A percentile compares a stretch with the other conserved stretches of the same genome.
These are phyloP conservation scores for Debaryomyces fabryi DNA, from an alignment of 1,139 yeast genomes.

Conservation along the genomic window DNA sequence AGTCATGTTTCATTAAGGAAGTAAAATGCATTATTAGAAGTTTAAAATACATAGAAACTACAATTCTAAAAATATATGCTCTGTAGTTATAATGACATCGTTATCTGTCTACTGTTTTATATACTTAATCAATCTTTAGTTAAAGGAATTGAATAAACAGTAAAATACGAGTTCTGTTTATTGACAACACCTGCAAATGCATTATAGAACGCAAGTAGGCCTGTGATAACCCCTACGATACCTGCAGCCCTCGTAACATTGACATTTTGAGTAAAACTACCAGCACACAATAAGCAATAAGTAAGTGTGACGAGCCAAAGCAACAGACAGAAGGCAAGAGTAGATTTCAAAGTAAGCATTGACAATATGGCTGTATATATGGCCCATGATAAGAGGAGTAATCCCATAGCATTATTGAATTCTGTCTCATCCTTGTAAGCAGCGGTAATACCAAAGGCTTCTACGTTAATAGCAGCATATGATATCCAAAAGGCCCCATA, in stretches of 20 bases:
- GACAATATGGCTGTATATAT: conserved; percentile 45
- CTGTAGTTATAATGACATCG: neutral
- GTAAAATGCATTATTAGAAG: too few species aligned
- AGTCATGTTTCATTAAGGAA: too few species aligned
- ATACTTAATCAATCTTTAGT: conserved; percentile 10
- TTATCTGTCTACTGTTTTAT: neutral
- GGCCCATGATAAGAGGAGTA: conserved; percentile 49
- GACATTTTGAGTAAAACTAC: conserved; percentile 37
- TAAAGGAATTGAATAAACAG: conserved; percentile 26
- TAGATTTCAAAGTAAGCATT: conserved; percentile 45
- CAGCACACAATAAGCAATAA: conserved; percentile 45
- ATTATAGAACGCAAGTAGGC: conserved; percentile 46
- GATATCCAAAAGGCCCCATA: conserved; percentile 50
- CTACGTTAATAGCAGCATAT: conserved; percentile 38
- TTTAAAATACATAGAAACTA: too few species aligned
- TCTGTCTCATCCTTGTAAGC: conserved; percentile 49
- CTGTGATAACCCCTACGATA: conserved; percentile 43
- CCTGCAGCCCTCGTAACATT: conserved; percentile 46
- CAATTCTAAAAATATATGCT: neutral
- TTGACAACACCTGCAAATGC: conserved; percentile 40
- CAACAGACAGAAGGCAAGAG: conserved; percentile 40
- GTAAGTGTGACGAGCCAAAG: conserved; percentile 42
- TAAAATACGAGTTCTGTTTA: conserved; percentile 31
- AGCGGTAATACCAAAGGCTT: conserved; percentile 53
- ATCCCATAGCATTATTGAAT: conserved; percentile 41